Conservation (phyloP, 768 basidiomycete genomes). For the Pleurotus tuoliensis region DNA sequence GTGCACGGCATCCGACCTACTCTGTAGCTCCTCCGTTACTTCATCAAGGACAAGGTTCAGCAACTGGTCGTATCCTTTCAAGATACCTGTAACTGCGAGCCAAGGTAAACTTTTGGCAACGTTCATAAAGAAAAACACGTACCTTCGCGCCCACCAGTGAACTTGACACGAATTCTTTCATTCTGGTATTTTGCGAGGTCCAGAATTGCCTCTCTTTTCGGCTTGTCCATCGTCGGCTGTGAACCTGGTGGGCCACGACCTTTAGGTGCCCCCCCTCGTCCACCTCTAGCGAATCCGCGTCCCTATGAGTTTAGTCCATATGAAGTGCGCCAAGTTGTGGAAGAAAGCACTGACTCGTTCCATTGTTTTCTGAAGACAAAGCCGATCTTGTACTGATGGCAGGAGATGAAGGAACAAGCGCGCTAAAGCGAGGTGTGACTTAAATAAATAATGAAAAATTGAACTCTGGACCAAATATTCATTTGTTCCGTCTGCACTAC, state of each 20-base stretch:
- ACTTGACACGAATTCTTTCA: slow-evolving; percentile 90
- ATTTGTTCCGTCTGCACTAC: slow-evolving; percentile 6
- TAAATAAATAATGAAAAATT: slow-evolving; percentile 1
- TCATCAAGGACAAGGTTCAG: slow-evolving; percentile 97
- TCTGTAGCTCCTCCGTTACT: slow-evolving; percentile 78
- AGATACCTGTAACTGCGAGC: slow-evolving; percentile 72
- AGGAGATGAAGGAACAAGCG: slow-evolving; percentile 2
- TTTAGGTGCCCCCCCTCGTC: slow-evolving; percentile 40
- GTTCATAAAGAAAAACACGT: not conserved
- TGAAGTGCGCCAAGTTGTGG: slow-evolving; percentile 18
- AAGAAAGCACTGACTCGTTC: slow-evolving; percentile 49
- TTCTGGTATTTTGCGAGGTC: slow-evolving; percentile 94
- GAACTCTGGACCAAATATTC: slow-evolving; percentile 3
- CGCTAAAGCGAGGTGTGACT: slow-evolving; percentile 8
- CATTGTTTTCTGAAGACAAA: slow-evolving; percentile 31
- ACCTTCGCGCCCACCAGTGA: slow-evolving; percentile 98
- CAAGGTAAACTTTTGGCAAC: not conserved
- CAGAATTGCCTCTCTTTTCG: slow-evolving; percentile 90
- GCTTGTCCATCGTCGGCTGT: slow-evolving; percentile 61
- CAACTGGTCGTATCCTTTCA: slow-evolving; percentile 96
- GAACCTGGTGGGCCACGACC: slow-evolving; percentile 47
- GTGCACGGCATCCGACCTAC: slow-evolving; percentile 32
- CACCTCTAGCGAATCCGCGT: slow-evolving; percentile 48
- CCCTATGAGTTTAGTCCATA: slow-evolving; percentile 44
- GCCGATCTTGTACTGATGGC: slow-evolving; percentile 7